phyloP scores from a whole-genome alignment of 1,284 basidiomycete genomes.

The Tremellales sp. region DNA sequence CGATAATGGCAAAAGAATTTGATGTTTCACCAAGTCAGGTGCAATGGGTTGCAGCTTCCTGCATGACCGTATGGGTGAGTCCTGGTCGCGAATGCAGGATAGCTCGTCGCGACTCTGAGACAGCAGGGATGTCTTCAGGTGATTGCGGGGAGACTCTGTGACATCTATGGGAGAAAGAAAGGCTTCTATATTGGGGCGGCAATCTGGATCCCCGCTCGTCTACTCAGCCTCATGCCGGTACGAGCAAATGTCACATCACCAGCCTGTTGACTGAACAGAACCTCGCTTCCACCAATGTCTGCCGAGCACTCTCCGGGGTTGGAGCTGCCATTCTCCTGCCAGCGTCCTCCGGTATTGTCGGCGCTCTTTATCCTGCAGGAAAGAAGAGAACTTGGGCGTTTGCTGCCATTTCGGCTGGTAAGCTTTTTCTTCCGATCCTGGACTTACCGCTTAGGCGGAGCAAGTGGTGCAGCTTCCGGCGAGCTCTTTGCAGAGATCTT shows the following conservation, averaged over 20 bases:
- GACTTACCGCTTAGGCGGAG: conserved; percentile 3
- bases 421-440: not conserved
- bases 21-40: not conserved
- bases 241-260: not conserved
- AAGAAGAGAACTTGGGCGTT: not conserved
- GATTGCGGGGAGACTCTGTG: not conserved
- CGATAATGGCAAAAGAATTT: not conserved
- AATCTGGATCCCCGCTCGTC: not conserved
- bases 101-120: too few relatives aligned
- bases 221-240: not conserved
- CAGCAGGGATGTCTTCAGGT: not conserved
- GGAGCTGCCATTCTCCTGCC: conserved; percentile 5
- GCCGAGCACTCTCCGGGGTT: conserved; percentile 5
- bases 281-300: not conserved
- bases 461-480: conserved; percentile 6
- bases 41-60: not conserved
- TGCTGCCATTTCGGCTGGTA: not conserved
- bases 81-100: too few relatives aligned
- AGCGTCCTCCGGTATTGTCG: not conserved
- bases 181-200: not conserved
- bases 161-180: not conserved
- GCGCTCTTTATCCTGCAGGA: not conserved
- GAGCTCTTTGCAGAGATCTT: conserved; percentile 9
- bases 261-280: not conserved
- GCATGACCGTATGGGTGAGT: not conserved